A percentile compares a stretch with the other conserved stretches of the same genome.
Evolutionary conservation across 495 filamentous ascomycete species (phyloP).

Genomic region (Cercophora samala): DNA sequence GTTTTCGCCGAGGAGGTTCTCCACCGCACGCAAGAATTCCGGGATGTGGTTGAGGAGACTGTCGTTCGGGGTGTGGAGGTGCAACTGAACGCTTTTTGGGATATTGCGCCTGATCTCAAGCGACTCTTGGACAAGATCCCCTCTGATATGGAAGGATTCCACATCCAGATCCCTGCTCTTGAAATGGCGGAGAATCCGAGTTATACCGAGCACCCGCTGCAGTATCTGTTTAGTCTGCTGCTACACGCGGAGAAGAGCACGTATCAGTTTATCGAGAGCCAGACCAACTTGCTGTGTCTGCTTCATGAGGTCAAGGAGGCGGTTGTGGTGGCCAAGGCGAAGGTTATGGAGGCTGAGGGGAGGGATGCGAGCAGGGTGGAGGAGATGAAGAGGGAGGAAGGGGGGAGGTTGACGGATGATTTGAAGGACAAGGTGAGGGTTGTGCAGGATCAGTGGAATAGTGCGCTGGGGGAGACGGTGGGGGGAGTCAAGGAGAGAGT

Average conservation of each 20-base stretch:
- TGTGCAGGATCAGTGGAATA: constrained; percentile 81
- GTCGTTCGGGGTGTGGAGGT: constrained; percentile 84
- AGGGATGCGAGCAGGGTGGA: constrained; percentile 57
- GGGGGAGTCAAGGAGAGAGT: constrained; percentile 54
- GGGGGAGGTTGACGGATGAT: constrained; percentile 70
- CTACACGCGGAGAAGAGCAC: constrained; percentile 83
- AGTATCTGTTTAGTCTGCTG: constrained; percentile 83
- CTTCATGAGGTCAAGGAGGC: constrained; percentile 88
- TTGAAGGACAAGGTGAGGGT: constrained; percentile 85
- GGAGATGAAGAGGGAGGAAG: constrained; percentile 61
- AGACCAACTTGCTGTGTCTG: constrained; percentile 89
- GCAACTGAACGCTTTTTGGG: constrained; percentile 93
- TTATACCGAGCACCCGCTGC: constrained; percentile 73
- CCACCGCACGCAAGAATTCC: constrained; percentile 71
- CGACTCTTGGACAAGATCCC: constrained; percentile 77
- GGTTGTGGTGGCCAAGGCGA: constrained; percentile 59
- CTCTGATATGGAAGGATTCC: constrained; percentile 42
- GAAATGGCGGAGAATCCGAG: constrained; percentile 84
- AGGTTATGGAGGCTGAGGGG: constrained; percentile 54
- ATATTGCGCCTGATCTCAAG: constrained; percentile 81
- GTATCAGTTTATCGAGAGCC: constrained; percentile 94
- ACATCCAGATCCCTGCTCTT: constrained; percentile 64
- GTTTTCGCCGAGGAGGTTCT: constrained; percentile 64
- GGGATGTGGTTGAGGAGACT: constrained; percentile 77
- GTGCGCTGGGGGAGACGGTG: constrained; percentile 51